Base-by-base conservation (phyloP, 2,329 filamentous ascomycete species). In the Penicillium glabrum region DNA sequence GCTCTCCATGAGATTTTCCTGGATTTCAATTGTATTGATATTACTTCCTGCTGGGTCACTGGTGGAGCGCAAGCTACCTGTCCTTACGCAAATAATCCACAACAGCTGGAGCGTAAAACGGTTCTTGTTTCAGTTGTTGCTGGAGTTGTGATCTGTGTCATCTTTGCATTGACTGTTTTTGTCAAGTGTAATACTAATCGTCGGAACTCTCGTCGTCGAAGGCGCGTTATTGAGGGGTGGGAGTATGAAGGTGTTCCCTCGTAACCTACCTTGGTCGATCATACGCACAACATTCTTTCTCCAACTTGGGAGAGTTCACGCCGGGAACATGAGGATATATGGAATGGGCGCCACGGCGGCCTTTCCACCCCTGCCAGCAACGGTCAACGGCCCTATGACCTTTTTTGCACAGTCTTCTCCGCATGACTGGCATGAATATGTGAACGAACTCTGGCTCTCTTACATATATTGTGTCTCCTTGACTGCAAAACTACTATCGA, bases 211-310 rank as follows among this genome's bases (percentile, higher is more conserved):
- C 77, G 80, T 60, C 78, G 79, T 46, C 76, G 77, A 26, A 80
- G 79, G 65, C 79, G 81, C 64, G 76, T 83, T 47, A 75, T 78
- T 57, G 71, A 77, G 52, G 84, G 84, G 1, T 86, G 84, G 81
- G 84, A 88, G 64, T 89, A 89, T 74, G 87, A 89, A 68, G 87
- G 87, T 16, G 85, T 89, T 50, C 86, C 86, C 19, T 79, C 77
- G 4, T 79, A 54, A 57, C 47, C 26, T 21, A 9, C 7, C 37
- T 10, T 19, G 16, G 8, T 37, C 5, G 13, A 16, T 33, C 16
- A 33, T 33, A 33, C 5, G 13, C 11, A 33, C 13, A 13, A 33
- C 5, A 16, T 16, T 1, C 16, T 14, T 14, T 33, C 5, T 33
- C 5, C 14, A 1, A 5, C 31, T 4, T 33, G 31, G 6, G 31